A percentile compares a stretch with the other conserved stretches of the same genome.
These are phyloP conservation scores for Neonothopanus nambi DNA, from an alignment of 1,284 basidiomycete genomes.

Conservation along the genomic window DNA sequence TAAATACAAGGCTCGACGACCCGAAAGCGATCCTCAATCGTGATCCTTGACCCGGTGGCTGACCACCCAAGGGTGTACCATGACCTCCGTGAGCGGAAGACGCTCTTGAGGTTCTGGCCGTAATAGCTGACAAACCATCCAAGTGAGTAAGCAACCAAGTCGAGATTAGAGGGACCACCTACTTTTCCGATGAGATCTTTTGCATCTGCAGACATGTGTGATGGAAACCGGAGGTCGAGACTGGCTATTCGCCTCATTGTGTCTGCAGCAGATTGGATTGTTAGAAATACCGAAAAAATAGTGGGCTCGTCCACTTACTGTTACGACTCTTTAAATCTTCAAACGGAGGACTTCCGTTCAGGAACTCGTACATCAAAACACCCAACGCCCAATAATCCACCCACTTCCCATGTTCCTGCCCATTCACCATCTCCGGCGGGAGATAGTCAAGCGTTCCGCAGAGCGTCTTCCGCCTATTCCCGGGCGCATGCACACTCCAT, in stretches of 20 bases:
- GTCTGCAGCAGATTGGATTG: slow-evolving; percentile 41
- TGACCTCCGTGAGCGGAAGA: slow-evolving; percentile 79
- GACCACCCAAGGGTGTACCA: slow-evolving; percentile 91
- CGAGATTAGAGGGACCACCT: slow-evolving; percentile 11
- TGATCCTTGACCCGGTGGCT: not conserved
- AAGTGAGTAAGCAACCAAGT: not conserved
- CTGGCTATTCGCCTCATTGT: slow-evolving; percentile 86
- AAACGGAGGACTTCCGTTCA: slow-evolving; percentile 82
- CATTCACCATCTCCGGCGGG: slow-evolving; percentile 98
- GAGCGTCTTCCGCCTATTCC: slow-evolving; percentile 84
- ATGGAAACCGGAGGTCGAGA: slow-evolving; percentile 79
- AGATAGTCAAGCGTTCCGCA: slow-evolving; percentile 98
- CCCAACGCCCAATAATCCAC: slow-evolving; percentile 99
- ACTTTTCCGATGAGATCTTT: slow-evolving; percentile 47
- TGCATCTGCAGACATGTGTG: slow-evolving; percentile 34
- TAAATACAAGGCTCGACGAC: no score
- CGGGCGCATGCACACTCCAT: slow-evolving; percentile 98
- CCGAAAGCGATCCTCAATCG: no score
- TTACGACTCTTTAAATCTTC: slow-evolving; percentile 81
- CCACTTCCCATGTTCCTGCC: slow-evolving; percentile 81
- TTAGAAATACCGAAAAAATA: slow-evolving; percentile 8
- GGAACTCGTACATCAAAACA: slow-evolving; percentile 94
- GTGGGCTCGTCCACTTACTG: slow-evolving; percentile 46
- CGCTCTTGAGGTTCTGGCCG: slow-evolving; percentile 85
- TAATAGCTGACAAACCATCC: slow-evolving; percentile 73